phyloP scores from a whole-genome alignment of 2,329 filamentous ascomycete species.

The Pyrenochaeta sp. region DNA sequence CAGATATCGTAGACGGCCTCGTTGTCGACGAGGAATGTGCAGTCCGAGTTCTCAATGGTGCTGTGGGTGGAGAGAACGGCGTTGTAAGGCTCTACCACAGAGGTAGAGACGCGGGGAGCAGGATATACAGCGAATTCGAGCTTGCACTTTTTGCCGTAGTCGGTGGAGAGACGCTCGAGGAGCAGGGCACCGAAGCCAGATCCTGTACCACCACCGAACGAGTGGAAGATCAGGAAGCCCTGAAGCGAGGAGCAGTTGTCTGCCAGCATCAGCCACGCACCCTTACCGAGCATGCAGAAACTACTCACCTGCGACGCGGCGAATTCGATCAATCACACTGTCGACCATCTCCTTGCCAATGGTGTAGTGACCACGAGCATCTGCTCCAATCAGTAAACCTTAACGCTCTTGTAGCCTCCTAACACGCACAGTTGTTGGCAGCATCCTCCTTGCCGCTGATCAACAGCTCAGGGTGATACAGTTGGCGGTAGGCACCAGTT shows the following conservation, averaged over 20 bases:
- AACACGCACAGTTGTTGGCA: conserved; percentile 71
- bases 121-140: conserved; percentile 78
- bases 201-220: conserved; percentile 76
- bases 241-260: conserved; percentile 78
- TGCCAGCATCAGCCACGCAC: conserved; percentile 43
- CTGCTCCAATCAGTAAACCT: conserved; percentile 46
- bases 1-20: conserved; percentile 80
- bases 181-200: conserved; percentile 77
- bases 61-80: conserved; percentile 77
- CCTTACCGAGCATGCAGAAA: background rate
- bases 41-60: conserved; percentile 81
- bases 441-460: conserved; percentile 80
- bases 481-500: conserved; percentile 71
- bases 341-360: conserved; percentile 81
- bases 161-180: conserved; percentile 75
- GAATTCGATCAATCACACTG: conserved; percentile 73
- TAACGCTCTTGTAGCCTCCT: background rate
- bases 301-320: conserved; percentile 70
- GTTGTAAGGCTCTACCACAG: conserved; percentile 78
- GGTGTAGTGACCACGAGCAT: conserved; percentile 78
- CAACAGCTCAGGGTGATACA: conserved; percentile 76
- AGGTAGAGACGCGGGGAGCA: conserved; percentile 73
- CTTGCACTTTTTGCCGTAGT: conserved; percentile 81
- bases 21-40: conserved; percentile 79
- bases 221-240: conserved; percentile 79